Base-by-base conservation (phyloP, 768 basidiomycete species). In the Amyloporia xantha region DNA sequence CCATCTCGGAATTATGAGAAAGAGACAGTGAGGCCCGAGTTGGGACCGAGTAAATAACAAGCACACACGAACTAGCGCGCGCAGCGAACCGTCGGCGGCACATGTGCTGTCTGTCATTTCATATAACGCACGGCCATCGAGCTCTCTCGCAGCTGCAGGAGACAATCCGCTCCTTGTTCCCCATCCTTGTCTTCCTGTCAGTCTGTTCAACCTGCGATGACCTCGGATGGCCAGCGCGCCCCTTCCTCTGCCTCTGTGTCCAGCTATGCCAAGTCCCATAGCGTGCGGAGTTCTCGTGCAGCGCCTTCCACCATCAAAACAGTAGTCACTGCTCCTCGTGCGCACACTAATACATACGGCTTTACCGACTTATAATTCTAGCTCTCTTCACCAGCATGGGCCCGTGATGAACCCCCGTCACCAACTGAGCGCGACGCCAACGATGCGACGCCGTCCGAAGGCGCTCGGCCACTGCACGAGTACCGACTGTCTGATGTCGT, bases 361-460 rank as follows among this genome's bases (percentile, higher is more conserved):
- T 39, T n/a, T 13, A 17, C 20, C 38, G 17, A 9, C 33, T 21
- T 39, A 33, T 7, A 39, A 39, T 39, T 39, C 38, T 9, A 19
- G 10, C 38, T 39, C n/a, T 49, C 49, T 37, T 52, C 27, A 46
- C 11, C 46, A 91, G 88, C 89, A 42, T 91, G 88, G 88, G 89
- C 88, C 3, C 73, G 77, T 56, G 84, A 91, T 61, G 89, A 91
- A 60, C 86, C 86, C 3, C 85, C 86, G 3, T 88, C 86, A 0
- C 85, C 86, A 1, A 76, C 68, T 2, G 74, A 74, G 38, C 57
- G 63, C 26, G 60, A 60, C 37, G 74, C 79, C 41, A 72, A 71
- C 25, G 55, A 59, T 4, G 59, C 54, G 28, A 58, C 57, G 51
- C 59, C 61, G 15, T 51, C 62, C 26, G 49, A 61, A 15, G 64